phyloP scores from a whole-genome alignment of 2,329 filamentous ascomycete species.

The Colletotrichum chlorophyti region DNA sequence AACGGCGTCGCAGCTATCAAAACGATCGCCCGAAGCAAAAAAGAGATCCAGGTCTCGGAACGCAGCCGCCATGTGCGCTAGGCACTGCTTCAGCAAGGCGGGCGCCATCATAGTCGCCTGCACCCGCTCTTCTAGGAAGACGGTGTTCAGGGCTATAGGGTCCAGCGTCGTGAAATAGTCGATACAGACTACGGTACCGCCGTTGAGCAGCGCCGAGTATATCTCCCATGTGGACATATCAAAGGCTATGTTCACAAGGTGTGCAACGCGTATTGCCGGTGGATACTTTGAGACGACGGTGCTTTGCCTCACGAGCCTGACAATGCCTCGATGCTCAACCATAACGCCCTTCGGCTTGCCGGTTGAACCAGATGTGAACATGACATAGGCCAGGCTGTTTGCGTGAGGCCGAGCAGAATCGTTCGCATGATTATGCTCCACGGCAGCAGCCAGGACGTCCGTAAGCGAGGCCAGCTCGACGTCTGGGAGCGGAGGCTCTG shows the following conservation, averaged over 20 bases:
- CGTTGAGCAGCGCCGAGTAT: constrained; percentile 29
- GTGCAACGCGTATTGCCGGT: background rate
- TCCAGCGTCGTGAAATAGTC: constrained; percentile 27
- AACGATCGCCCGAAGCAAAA: constrained; percentile 40
- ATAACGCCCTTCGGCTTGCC: constrained; percentile 58
- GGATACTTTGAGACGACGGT: background rate
- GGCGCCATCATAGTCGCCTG: constrained; percentile 39
- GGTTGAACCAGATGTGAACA: constrained; percentile 59
- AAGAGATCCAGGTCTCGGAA: constrained; percentile 42
- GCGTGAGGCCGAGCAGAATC: background rate
- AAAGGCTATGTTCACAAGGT: constrained; percentile 28
- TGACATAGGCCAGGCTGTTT: constrained; percentile 40
- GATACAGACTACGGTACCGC: constrained; percentile 30
- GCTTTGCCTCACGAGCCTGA: constrained; percentile 8
- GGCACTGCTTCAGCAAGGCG: constrained; percentile 21
- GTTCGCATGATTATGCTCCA: too few relatives aligned
- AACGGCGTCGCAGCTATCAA: background rate
- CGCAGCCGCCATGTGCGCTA: constrained; percentile 41
- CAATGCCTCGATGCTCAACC: constrained; percentile 30
- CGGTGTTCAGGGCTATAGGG: constrained; percentile 8
- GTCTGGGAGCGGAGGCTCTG: background rate
- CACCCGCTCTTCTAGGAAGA: constrained; percentile 38
- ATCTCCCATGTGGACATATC: constrained; percentile 32
- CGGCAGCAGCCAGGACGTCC: too few relatives aligned
- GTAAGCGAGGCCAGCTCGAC: background rate